These are phyloP conservation scores for Fallopia convolvulus DNA, from an alignment of 148 eudicot species.

Conservation along the genomic window DNA sequence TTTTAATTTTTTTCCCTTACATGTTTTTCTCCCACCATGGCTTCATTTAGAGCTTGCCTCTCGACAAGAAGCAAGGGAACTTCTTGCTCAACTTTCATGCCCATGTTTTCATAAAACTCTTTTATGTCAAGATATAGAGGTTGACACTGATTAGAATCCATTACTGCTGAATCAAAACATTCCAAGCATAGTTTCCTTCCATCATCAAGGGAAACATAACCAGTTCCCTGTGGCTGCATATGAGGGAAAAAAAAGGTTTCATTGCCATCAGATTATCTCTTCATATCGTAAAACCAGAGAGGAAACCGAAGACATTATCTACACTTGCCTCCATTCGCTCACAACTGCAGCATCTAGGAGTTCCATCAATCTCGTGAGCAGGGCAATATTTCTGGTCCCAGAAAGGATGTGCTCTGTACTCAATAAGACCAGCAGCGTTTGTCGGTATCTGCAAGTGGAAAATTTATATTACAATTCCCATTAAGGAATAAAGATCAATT, in stretches of 20 bases:
- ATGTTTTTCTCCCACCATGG: slow-evolving; percentile 69
- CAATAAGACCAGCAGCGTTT: slow-evolving; percentile 62
- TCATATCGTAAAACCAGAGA: background rate
- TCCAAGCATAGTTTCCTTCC: slow-evolving; percentile 68
- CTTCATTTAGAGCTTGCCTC: slow-evolving; percentile 80
- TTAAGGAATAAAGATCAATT: background rate
- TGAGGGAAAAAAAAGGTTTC: background rate
- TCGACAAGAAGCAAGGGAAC: slow-evolving; percentile 69
- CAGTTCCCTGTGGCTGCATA: slow-evolving; percentile 52
- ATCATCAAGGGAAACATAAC: slow-evolving; percentile 58
- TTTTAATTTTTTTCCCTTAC: slow-evolving; percentile 23
- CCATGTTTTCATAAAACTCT: slow-evolving; percentile 55
- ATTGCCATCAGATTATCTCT: background rate
- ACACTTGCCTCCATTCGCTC: slow-evolving; percentile 60
- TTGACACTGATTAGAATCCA: slow-evolving; percentile 58
- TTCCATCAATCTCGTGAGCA: slow-evolving; percentile 64
- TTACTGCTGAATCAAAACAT: slow-evolving; percentile 65
- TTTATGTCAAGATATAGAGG: slow-evolving; percentile 60
- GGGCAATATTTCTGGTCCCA: slow-evolving; percentile 84
- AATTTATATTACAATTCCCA: background rate
- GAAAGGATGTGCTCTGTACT: slow-evolving; percentile 75
- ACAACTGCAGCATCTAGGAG: slow-evolving; percentile 77
- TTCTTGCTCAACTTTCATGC: slow-evolving; percentile 67
- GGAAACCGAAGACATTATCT: background rate
- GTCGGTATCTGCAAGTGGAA: slow-evolving; percentile 48